Evolutionary conservation across 2,329 filamentous ascomycete species (phyloP).

Genomic region (Rhytidhysteron rufulum): DNA sequence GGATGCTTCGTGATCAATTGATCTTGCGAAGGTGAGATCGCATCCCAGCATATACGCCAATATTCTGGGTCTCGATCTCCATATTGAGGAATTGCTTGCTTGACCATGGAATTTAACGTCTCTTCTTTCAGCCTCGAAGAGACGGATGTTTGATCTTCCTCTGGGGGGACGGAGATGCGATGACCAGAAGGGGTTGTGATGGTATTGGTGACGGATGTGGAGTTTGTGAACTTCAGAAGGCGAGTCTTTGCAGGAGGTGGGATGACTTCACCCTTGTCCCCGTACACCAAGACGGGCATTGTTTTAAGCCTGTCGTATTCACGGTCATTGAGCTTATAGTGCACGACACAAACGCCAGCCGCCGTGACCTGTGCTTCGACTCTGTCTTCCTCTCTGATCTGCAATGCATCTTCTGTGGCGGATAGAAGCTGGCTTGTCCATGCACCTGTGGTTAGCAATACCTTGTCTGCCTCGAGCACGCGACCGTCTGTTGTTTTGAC

Average conservation of each 20-base stretch:
- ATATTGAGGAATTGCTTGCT: constrained; percentile 29
- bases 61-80: constrained; percentile 34
- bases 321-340: constrained; percentile 50
- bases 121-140: constrained; percentile 42
- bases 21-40: constrained; percentile 59
- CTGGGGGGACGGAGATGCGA: constrained; percentile 51
- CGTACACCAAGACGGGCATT: constrained; percentile 53
- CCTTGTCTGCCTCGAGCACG: constrained; percentile 48
- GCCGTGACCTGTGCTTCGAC: constrained; percentile 53
- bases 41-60: constrained; percentile 56
- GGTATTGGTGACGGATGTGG: constrained; percentile 57
- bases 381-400: constrained; percentile 43
- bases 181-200: constrained; percentile 45
- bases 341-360: constrained; percentile 57
- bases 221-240: constrained; percentile 60
- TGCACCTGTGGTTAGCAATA: constrained; percentile 55
- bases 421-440: constrained; percentile 54
- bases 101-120: constrained; percentile 25
- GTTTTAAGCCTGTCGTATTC: constrained; percentile 48
- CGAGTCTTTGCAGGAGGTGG: constrained; percentile 45
- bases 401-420: constrained; percentile 43
- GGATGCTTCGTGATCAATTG: constrained; percentile 56
- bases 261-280: constrained; percentile 45
- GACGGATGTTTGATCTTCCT: constrained; percentile 42
- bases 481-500: constrained; percentile 48